phyloP scores from a whole-genome alignment of 495 filamentous ascomycete genomes.

The Penicillium dipodomyicola region DNA sequence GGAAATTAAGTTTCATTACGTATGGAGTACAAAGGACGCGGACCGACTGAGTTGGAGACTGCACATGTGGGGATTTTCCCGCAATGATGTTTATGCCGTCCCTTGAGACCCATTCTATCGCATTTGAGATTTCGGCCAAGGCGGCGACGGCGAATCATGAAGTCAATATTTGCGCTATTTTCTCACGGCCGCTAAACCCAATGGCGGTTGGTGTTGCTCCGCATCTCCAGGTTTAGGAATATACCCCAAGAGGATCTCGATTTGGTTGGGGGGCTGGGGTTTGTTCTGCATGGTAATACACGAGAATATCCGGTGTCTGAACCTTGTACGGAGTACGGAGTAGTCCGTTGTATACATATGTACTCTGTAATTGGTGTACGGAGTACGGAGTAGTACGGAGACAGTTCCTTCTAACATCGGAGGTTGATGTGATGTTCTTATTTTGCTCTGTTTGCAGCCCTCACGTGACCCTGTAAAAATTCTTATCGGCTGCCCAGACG shows the following conservation, averaged over 20 bases:
- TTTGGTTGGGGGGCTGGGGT: background rate
- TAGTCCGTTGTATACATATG: background rate
- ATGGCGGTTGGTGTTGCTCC: constrained; percentile 18
- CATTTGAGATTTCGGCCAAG: background rate
- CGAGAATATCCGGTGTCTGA: background rate
- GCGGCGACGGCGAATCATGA: constrained; percentile 16
- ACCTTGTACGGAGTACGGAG: background rate
- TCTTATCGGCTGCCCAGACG: constrained; percentile 8
- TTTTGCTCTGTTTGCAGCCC: background rate
- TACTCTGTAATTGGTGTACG: background rate
- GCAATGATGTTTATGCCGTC: background rate
- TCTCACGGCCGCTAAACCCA: constrained; percentile 1
- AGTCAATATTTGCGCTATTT: constrained; percentile 1
- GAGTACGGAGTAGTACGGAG: too few species aligned
- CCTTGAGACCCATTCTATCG: background rate
- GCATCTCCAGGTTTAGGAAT: background rate
- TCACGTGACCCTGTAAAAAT: constrained; percentile 1
- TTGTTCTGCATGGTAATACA: background rate
- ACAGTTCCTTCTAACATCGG: too few species aligned
- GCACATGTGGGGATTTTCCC: too few species aligned
- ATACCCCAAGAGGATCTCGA: background rate
- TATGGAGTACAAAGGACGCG: background rate
- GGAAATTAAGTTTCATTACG: background rate
- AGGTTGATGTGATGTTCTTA: background rate
- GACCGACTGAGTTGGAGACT: constrained; percentile 3